Base-by-base conservation (phyloP, 108 stramenopile genomes). In the Bacterosira constricta region DNA sequence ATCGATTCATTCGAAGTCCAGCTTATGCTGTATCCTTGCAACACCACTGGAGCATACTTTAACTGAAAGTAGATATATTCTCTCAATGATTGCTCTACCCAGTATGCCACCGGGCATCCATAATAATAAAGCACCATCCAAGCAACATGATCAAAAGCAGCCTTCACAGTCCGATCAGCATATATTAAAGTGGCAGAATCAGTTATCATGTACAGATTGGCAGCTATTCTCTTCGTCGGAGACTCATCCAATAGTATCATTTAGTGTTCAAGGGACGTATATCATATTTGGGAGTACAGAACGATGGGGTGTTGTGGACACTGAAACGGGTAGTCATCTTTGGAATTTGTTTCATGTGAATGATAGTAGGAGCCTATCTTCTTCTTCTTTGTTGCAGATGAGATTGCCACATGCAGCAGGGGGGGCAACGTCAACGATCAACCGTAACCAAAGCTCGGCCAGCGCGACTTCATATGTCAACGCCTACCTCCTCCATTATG, bases 241-340 rank as follows among this genome's bases (percentile, higher is more conserved):
- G 4, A 62, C 60, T 2, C 41, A 44, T 62, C 34, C 60, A 9
- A 44, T 62, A 20, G 60, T 62, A 23, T 21, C 39, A 8, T 62
- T 62, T 20, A 37, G 34, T 41, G 9, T 42, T 12, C 60, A 26
- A 9, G 60, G 60, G 21, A 62, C 4, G 20, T 27, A 62, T 17
- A 36, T 62, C 17, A 5, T 62, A 18, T 62, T 62, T 44, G 60
- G 60, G 2, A 62, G 60, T 44, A 62, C 60, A 6, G 60, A 62
- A 32, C 17, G 25, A 25, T 62, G 37, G 25, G 60, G 60, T 7
- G 23, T 62, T 26, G 37, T 62, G 21, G 60, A 18, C 15, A 36
- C 29, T 26, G 60, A 62, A 9, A 62, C 37, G 4, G 41, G 41
- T 23, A 9, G 34, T 26, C 21, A 25, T 9, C 15, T 62, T 6